Evolutionary conservation across 148 eudicot species (phyloP), one percentile per base, ranked within the genome.

Genomic region (Rhododendron vialii): DNA sequence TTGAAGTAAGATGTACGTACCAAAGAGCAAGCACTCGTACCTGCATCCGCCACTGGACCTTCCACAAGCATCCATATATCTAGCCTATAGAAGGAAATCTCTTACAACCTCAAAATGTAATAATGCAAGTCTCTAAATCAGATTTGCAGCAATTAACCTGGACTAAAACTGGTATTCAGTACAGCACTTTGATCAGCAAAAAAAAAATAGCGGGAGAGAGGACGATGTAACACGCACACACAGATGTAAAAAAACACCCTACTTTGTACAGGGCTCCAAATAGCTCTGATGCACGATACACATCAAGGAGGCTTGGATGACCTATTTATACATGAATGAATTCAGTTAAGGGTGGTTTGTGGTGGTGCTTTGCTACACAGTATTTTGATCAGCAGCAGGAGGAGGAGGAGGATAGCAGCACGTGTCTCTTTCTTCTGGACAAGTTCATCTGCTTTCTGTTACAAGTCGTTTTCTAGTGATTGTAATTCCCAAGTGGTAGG

Each of bases 11-110:
- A 1, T 74, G 43, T 6, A 33, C 43, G 78, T 74, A 78, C 98
- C 98, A 84, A 96, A 96, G 84, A 96, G 93, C 88, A 96, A 86
- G 88, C 96, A 91, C 59, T 96, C 94, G 5, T 92, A 93, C 86
- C 91, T 95, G 86, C 89, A 20, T 33, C 76, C 84, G 20, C 83
- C 59, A 28, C 81, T 80, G 57, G 87, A 92, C 83, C 83, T 88
- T 79, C 87, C 86, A 81, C 80, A 61, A 80, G 85, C 88, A 78
- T 91, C 93, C 98, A 95, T 30, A 30, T 30, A 30, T 95, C 59
- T 88, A 84, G 28, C 36, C 36, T 2, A 11, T 28, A 14, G 41
- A 47, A 74, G 17, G n/a, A 36, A 63, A 33, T 83, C 82, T 47
- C 12, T 17, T 61, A 63, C 24, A 26, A 33, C 63, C 17, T 77